Base-by-base conservation (phyloP, 805 yeast species). In the Monosporozyma aquatica region DNA sequence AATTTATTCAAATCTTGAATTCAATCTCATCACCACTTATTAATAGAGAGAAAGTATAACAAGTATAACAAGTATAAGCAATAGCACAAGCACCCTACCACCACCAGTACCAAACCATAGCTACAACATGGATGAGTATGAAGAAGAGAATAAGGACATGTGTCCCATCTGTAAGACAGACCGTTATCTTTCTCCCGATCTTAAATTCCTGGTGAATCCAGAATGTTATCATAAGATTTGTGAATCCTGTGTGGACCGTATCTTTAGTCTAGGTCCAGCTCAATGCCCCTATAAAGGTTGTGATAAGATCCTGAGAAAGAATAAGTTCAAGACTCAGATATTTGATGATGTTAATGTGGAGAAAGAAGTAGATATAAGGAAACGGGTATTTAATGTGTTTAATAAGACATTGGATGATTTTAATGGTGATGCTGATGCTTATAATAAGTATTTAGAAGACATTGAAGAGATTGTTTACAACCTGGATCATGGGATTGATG, bases 171-270 rank as follows among this genome's bases (percentile, higher is more conserved):
- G 99, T 71, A 87, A 90, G 65, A 87, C 97, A 37, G 95, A 90
- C 64, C 70, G 89, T 60, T 92, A 92, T 62, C 71, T 92, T 47
- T 86, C 95, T 36, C 97, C 97, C 21, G 87, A 89, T 52, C 83
- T 92, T 81, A 78, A 74, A 50, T 90, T 92, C 58, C 75, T 90
- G 43, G 87, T 92, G 49, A 92, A 92, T 55, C 95, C 97, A 0
- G 98, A 92, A 62, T 92, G 99, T 65, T 92, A 92, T 59, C 99
- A 92, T 60, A 90, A 87, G 69, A 90, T 92, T 62, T 92, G 99
- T 66, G 97, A 83, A 53, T 79, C 95, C 1, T 92, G 98, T 66
- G 97, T 90, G 34, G 97, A 92, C 62, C 74, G 98, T 50, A 89
- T 92, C 42, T 92, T 85, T 59, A 78, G 95, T 6, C 67, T 83